Evolutionary conservation across 495 filamentous ascomycete species (phyloP).

Genomic region (Aspergillus panamensis): DNA sequence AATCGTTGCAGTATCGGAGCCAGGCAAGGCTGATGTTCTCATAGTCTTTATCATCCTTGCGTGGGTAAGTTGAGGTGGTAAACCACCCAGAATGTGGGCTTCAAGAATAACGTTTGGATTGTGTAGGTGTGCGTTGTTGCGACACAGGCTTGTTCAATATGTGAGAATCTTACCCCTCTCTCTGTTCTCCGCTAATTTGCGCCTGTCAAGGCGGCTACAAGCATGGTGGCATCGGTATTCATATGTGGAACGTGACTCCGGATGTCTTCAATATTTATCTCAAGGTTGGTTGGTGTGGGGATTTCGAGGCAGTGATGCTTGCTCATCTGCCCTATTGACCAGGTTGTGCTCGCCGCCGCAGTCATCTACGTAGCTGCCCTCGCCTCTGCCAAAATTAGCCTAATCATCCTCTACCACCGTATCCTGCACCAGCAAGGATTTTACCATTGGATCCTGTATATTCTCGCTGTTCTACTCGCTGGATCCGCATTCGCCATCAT

Average conservation of each 20-base stretch:
- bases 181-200: conserved; percentile 10
- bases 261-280: conserved; percentile 5
- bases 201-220: conserved; percentile 16
- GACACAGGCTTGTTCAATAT: conserved; percentile 16
- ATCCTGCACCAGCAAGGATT: conserved; percentile 25
- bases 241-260: conserved; percentile 15
- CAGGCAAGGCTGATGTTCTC: not conserved
- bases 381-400: conserved; percentile 31
- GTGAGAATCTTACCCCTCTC: not conserved
- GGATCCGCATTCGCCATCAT: conserved; percentile 31
- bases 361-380: conserved; percentile 34
- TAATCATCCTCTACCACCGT: conserved; percentile 32
- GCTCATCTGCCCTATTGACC: not conserved
- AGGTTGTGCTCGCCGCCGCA: conserved; percentile 26
- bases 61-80: conserved; percentile 22
- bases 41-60: conserved; percentile 26
- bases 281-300: conserved; percentile 1
- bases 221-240: conserved; percentile 9
- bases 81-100: not conserved
- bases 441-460: conserved; percentile 20
- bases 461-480: conserved; percentile 22
- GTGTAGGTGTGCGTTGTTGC: conserved; percentile 14
- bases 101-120: not conserved
- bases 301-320: not conserved
- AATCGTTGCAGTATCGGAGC: not conserved